Evolutionary conservation across 2,329 filamentous ascomycete genomes (phyloP), one percentile per base, ranked within the genome.

Genomic region (Lachnellula hyalina): DNA sequence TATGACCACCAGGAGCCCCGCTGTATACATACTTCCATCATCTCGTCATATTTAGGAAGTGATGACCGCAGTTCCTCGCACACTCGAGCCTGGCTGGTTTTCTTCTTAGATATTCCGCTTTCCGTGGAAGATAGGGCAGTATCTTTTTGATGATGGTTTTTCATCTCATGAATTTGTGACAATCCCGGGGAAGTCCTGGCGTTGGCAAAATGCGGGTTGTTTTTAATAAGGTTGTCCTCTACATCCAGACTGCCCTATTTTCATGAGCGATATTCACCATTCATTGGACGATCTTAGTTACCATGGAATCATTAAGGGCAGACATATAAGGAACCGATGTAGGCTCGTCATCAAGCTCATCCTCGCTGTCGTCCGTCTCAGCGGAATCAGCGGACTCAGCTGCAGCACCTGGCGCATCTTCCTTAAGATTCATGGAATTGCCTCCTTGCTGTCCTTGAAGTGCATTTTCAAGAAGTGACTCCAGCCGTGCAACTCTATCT

Each of bases 1-100:
- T 35, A 21, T 17, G 15, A 25, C 51, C 51, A 53, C 51, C 51
- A 53, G 14, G 44, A 40, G 32, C 51, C 51, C n/a, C 44, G 25
- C 9, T 15, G 17, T 23, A 12, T 21, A 14, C 47, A 23, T 19
- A 35, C 17, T 17, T 14, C 23, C 17, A 48, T 41, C 35, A 48
- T 47, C 9, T 35, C 32, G 23, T 53, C 51, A 32, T 47, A 51
- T 5, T 21, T 51, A 1, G 51, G 51, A 34, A 53, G 44, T 14
- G 45, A 25, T 5, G 51, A 47, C 17, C 51, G 45, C 15, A 53
- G 25, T 9, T 14, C 48, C 25, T 47, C 44, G 14, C 51, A 53
- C 8, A 53, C 19, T 28, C 38, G 25, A 28, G 8, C 25, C 25
- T 28, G 25, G 8, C 9, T 28, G 8, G 6, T 28, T 28, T 28